Evolutionary conservation across 2,329 filamentous ascomycete genomes (phyloP).

Genomic region (Akanthomyces lecanii): DNA sequence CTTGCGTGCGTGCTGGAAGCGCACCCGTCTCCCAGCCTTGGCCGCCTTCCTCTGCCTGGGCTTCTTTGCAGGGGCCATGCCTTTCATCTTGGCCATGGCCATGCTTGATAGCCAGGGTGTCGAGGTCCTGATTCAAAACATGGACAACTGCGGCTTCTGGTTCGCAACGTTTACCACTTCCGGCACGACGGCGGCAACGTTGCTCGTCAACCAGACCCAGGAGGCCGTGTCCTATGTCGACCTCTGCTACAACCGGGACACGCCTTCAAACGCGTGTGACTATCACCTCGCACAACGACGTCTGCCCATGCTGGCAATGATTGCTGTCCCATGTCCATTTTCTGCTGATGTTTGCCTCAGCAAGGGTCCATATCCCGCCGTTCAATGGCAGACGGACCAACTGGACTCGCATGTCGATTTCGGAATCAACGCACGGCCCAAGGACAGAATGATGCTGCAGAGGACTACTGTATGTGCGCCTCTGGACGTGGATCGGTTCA

Average conservation of each 20-base stretch:
- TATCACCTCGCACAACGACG: background rate
- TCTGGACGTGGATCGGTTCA: background rate
- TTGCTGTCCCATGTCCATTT: background rate
- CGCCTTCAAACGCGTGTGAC: background rate
- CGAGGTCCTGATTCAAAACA: background rate
- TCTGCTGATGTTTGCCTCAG: background rate
- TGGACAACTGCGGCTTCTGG: background rate
- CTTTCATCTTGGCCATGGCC: background rate
- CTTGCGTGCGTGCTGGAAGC: background rate
- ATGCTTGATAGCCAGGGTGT: background rate
- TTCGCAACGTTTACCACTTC: background rate
- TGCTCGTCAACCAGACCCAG: background rate
- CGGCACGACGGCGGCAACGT: background rate
- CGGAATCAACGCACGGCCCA: background rate
- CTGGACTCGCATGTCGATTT: constrained; percentile 4
- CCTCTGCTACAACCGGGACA: background rate
- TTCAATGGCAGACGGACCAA: background rate
- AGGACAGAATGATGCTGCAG: background rate
- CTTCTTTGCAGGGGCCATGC: background rate
- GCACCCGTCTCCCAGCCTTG: background rate
- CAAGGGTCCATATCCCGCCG: background rate
- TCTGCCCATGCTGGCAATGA: background rate
- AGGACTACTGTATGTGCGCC: background rate
- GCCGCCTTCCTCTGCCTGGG: background rate
- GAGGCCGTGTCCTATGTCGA: constrained; percentile 6